Conservation (phyloP, 805 yeast species). For the Nakazawaea ishiwadae region DNA sequence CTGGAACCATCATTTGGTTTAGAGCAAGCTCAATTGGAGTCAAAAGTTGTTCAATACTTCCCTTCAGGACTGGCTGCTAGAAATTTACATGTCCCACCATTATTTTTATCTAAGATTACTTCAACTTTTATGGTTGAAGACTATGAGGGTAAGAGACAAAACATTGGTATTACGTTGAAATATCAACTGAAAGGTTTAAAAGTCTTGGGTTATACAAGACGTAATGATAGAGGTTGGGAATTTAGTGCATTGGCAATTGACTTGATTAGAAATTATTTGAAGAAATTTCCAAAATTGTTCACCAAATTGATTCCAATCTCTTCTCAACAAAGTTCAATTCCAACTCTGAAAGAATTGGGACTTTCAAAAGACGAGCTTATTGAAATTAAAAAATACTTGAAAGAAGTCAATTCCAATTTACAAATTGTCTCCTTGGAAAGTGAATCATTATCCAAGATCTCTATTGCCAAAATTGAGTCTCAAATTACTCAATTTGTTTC, state of each 20-base stretch:
- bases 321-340: slow-evolving; percentile 25
- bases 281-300: slow-evolving; percentile 61
- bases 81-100: slow-evolving; percentile 49
- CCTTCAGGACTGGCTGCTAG: slow-evolving; percentile 64
- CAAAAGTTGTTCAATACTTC: slow-evolving; percentile 48
- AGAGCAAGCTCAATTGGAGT: slow-evolving; percentile 54
- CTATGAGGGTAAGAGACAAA: slow-evolving; percentile 44
- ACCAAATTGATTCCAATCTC: slow-evolving; percentile 18
- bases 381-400: slow-evolving; percentile 37
- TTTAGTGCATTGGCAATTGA: slow-evolving; percentile 71
- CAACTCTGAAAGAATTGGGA: slow-evolving; percentile 31
- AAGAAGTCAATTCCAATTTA: slow-evolving; percentile 42
- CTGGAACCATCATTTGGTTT: slow-evolving; percentile 66
- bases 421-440: slow-evolving; percentile 69
- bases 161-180: slow-evolving; percentile 82
- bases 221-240: slow-evolving; percentile 69
- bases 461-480: slow-evolving; percentile 64
- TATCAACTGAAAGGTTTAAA: slow-evolving; percentile 75
- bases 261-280: slow-evolving; percentile 56
- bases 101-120: slow-evolving; percentile 73
- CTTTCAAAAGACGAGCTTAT: slow-evolving; percentile 38
- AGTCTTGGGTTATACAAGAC: slow-evolving; percentile 82
- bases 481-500: slow-evolving; percentile 43
- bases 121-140: slow-evolving; percentile 63
- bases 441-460: slow-evolving; percentile 66